Evolutionary conservation across 805 yeast species (phyloP).

Genomic region (Metschnikowia orientalis): DNA sequence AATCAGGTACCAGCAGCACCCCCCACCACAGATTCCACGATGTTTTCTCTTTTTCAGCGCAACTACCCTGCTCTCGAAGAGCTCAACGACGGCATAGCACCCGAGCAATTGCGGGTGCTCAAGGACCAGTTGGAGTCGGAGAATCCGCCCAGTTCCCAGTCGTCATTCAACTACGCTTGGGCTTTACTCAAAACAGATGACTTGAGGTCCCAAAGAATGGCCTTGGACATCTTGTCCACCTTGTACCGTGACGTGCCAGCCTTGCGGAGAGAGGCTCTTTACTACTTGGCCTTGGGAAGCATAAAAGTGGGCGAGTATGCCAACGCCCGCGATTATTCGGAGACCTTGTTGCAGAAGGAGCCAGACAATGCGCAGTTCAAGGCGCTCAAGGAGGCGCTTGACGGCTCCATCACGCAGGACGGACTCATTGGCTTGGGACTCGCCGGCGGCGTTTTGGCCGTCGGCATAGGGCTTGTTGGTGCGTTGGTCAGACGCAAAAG

Average conservation of each 20-base stretch:
- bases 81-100: constrained; percentile 52
- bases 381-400: constrained; percentile 69
- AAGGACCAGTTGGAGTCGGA: constrained; percentile 76
- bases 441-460: constrained; percentile 79
- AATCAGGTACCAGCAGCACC: background rate
- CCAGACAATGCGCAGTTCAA: constrained; percentile 80
- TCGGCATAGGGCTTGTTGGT: constrained; percentile 64
- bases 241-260: constrained; percentile 72
- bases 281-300: constrained; percentile 82
- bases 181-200: constrained; percentile 74
- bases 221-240: constrained; percentile 68
- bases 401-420: constrained; percentile 79
- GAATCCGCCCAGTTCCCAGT: constrained; percentile 78
- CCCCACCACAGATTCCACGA: too few relatives aligned
- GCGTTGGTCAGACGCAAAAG: constrained; percentile 21
- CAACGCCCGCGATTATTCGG: constrained; percentile 82
- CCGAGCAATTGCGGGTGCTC: constrained; percentile 70
- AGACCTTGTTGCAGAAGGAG: constrained; percentile 69
- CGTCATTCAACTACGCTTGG: constrained; percentile 95
- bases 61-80: constrained; percentile 40
- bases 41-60: constrained; percentile 5
- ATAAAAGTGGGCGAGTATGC: constrained; percentile 83
- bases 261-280: constrained; percentile 84
- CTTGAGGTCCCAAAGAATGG: constrained; percentile 66
- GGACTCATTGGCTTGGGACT: constrained; percentile 87